Conservation (phyloP, 352 stramenopile genomes). For the Globisporangium carolinianum region DNA sequence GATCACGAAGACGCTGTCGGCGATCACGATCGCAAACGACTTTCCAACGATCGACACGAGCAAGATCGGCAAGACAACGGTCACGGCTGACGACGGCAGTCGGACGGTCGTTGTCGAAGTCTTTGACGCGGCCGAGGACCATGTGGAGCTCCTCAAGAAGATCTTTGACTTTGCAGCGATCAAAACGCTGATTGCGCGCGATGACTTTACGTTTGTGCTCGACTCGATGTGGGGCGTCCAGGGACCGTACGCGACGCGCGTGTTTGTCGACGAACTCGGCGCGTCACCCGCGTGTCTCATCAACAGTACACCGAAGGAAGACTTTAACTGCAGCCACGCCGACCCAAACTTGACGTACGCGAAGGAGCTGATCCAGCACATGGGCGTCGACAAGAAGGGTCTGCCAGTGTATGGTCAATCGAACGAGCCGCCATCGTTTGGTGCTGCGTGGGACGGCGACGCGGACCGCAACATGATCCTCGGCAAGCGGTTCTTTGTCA, state of each 20-base stretch:
- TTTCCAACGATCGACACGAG: constrained; percentile 76
- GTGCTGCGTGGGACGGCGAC: constrained; percentile 97
- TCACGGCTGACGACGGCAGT: constrained; percentile 84
- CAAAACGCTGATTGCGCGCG: constrained; percentile 86
- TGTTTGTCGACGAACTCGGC: constrained; percentile 97
- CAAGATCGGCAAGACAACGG: constrained; percentile 59
- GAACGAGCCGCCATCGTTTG: constrained; percentile 77
- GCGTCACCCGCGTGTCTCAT: constrained; percentile 73
- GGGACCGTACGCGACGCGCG: constrained; percentile 91
- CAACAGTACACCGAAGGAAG: constrained; percentile 93
- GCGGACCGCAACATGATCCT: constrained; percentile 99
- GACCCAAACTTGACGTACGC: constrained; percentile 99
- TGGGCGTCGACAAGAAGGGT: constrained; percentile 91
- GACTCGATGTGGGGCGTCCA: constrained; percentile 98
- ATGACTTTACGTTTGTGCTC: constrained; percentile 94
- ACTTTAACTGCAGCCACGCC: constrained; percentile 96
- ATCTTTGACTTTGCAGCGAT: constrained; percentile 98
- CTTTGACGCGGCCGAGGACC: constrained; percentile 96
- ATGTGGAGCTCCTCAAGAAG: constrained; percentile 92
- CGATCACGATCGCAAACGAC: constrained; percentile 88
- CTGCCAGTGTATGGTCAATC: constrained; percentile 72
- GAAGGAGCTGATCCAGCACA: constrained; percentile 92
- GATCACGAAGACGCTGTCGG: constrained; percentile 93
- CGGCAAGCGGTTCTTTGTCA: constrained; percentile 97
- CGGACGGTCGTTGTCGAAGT: constrained; percentile 94